Conservation (phyloP, 2,329 filamentous ascomycete species). For the Diplodia corticola region DNA sequence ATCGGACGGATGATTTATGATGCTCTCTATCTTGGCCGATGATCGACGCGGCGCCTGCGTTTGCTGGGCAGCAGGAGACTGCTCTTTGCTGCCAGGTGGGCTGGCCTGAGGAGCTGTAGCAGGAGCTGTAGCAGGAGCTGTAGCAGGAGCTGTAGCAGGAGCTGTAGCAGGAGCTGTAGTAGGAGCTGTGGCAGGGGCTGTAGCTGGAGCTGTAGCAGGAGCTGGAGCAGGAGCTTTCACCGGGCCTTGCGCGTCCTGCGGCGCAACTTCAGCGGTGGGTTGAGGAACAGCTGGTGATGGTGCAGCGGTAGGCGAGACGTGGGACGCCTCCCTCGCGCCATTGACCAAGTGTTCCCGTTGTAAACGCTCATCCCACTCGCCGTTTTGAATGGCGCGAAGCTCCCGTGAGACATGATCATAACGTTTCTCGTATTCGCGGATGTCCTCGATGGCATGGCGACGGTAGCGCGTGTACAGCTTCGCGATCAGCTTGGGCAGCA, state of each 20-base stretch:
- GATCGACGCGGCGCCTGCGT: background rate
- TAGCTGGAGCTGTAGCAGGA: background rate
- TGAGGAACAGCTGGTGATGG: background rate
- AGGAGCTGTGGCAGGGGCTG: no score
- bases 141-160: background rate
- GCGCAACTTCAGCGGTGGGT: conserved; percentile 8
- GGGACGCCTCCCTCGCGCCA: conserved; percentile 26
- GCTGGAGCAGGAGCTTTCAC: conserved; percentile 1
- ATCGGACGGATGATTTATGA: conserved; percentile 20
- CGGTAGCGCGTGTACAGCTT: conserved; percentile 75
- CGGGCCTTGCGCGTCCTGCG: conserved; percentile 8
- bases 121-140: background rate
- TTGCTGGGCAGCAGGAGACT: conserved; percentile 9
- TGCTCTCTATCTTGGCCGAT: conserved; percentile 20
- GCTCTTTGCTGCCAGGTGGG: conserved; percentile 13
- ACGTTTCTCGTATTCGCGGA: conserved; percentile 71
- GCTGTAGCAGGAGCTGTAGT: background rate
- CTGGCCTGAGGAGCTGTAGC: background rate
- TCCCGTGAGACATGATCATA: conserved; percentile 67
- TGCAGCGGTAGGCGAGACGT: conserved; percentile 29
- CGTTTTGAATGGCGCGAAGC: conserved; percentile 66
- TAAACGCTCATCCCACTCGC: conserved; percentile 52
- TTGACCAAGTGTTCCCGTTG: conserved; percentile 29
- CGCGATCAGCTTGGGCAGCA: conserved; percentile 69
- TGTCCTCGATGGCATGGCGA: conserved; percentile 66